Percentiles rank a stretch among this genome's conserved stretches.
These are phyloP conservation scores for Quercus rubra DNA, from an alignment of 306 rosid genomes.

Conservation along the genomic window DNA sequence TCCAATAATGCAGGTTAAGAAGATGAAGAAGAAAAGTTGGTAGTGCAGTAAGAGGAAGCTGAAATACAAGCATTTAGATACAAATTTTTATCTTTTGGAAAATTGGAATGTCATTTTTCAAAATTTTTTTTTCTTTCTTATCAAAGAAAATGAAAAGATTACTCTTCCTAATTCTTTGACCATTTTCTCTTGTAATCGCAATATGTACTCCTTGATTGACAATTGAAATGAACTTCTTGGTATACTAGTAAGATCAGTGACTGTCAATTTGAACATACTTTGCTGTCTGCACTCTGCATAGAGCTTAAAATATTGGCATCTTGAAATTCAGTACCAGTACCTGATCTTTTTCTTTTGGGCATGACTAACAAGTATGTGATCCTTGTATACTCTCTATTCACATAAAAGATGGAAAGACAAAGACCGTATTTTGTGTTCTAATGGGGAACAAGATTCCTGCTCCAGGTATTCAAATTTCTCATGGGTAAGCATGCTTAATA, in stretches of 20 bases:
- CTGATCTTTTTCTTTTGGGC: slow-evolving; percentile 38
- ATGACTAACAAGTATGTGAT: slow-evolving; percentile 75
- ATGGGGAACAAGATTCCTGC: slow-evolving; percentile 85
- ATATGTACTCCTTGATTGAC: neutral
- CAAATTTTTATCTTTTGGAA: neutral
- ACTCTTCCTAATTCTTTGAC: neutral
- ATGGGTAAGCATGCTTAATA: slow-evolving; percentile 53
- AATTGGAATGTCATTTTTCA: neutral
- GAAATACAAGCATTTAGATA: neutral
- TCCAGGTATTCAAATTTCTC: slow-evolving; percentile 95
- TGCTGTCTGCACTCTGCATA: neutral
- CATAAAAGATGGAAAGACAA: slow-evolving; percentile 87
- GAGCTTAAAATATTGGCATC: neutral
- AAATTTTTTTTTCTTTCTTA: neutral
- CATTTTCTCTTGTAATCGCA: neutral
- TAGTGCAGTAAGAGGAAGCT: slow-evolving; percentile 20
- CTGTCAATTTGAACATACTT: neutral
- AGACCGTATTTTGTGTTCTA: slow-evolving; percentile 78
- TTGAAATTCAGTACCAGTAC: neutral
- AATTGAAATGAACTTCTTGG: neutral
- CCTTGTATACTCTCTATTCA: slow-evolving; percentile 71
- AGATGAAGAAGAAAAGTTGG: slow-evolving; percentile 18
- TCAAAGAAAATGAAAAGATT: neutral
- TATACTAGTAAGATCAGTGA: neutral
- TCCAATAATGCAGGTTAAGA: slow-evolving; percentile 15